Conservation (phyloP, 2,329 filamentous ascomycete genomes). For the Chrysosporium queenslandicum region DNA sequence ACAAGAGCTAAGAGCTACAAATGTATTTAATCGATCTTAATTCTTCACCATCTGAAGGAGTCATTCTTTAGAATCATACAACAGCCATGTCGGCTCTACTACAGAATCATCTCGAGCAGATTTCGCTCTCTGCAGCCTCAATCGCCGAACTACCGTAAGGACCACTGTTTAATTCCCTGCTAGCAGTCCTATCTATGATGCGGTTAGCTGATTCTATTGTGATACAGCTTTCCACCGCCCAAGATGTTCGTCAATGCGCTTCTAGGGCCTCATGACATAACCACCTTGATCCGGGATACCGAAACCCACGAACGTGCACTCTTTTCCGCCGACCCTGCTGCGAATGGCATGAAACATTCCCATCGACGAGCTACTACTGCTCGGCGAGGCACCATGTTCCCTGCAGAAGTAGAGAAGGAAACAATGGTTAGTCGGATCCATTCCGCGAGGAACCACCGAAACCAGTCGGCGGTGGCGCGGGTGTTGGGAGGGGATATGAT, state of each 20-base stretch:
- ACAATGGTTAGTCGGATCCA: conserved; percentile 40
- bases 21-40: too few relatives aligned
- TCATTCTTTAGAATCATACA: not conserved
- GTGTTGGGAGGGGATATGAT: conserved; percentile 83
- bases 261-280: conserved; percentile 81
- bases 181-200: too few relatives aligned
- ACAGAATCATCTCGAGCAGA: conserved; percentile 64
- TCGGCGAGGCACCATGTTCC: conserved; percentile 43
- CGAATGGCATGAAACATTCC: conserved; percentile 32
- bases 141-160: conserved; percentile 65
- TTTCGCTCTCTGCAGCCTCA: conserved; percentile 62
- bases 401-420: conserved; percentile 28
- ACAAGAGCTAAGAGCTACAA: too few relatives aligned
- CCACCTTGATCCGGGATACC: conserved; percentile 85
- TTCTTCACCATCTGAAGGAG: too few relatives aligned
- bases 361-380: conserved; percentile 34
- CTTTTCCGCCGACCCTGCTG: conserved; percentile 74
- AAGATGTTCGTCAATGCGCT: conserved; percentile 94
- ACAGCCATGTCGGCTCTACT: conserved; percentile 53
- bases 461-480: conserved; percentile 64
- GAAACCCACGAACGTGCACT: conserved; percentile 89
- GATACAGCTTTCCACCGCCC: conserved; percentile 67
- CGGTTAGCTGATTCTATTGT: not conserved
- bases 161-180: too few relatives aligned
- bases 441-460: conserved; percentile 49